Base-by-base conservation (phyloP, 2,329 filamentous ascomycete genomes). In the Cladophialophora psammophila region DNA sequence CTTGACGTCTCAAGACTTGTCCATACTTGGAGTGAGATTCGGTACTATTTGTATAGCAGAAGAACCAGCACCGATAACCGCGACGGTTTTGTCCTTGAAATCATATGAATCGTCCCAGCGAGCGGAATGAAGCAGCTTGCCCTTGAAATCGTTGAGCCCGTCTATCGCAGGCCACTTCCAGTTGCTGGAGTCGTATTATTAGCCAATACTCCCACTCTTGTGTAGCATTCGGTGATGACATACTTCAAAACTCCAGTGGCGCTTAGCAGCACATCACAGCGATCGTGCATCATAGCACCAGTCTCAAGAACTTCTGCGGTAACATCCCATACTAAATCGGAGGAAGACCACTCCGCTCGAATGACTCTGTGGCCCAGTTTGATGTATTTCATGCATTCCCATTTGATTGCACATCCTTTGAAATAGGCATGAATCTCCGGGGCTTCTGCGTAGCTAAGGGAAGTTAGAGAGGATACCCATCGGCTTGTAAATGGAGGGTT, bases 331-430 rank as follows among this genome's bases (percentile, higher is more conserved):
- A 42, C 32, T 4, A 52, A 53, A 20, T 66, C 59, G 7, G 65
- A 71, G 5, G 87, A 84, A 63, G 87, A 81, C 87, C 86, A 89
- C 1, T 76, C 78, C 4, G 85, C 83, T 56, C 82, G 79, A 34
- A 85, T 78, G 1, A 87, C 85, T 0, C 78, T 76, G 0, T 84
- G 85, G 71, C 86, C 86, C 77, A 89, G 87, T 0, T 85, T 81
- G 40, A 87, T 84, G 72, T 88, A 83, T 60, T 81, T 81, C 73
- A 84, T 86, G 0, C 88, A 80, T 12, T 60, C 52, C 58, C 67
- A 72, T 45, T 71, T 70, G 12, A 38, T 36, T 1, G 67, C 67
- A 34, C 63, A 60, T 13, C 55, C 26, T 50, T 71, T 56, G 34
- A 65, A 60, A 60, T 72, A 72, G 9, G 34, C 56, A 20, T 42